Conservation (phyloP, 1,284 basidiomycete species). For the Marasmius tenuissimus region DNA sequence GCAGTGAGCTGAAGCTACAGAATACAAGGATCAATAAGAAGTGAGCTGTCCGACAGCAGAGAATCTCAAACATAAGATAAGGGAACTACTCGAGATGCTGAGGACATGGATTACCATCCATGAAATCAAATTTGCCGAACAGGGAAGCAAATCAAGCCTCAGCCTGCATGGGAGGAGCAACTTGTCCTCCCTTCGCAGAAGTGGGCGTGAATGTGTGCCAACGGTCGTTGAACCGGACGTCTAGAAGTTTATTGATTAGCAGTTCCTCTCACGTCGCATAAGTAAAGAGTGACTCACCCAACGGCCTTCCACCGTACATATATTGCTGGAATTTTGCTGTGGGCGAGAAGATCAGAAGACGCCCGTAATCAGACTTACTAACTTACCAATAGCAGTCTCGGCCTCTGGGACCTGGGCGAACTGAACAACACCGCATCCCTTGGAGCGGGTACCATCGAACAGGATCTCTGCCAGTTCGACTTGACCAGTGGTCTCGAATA, state of each 20-base stretch:
- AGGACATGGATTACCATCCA: too few species aligned
- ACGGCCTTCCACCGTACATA: conserved; percentile 86
- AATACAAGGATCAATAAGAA: too few species aligned
- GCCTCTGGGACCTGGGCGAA: conserved; percentile 89
- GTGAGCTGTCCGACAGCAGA: too few species aligned
- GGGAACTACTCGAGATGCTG: too few species aligned
- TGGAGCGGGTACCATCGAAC: conserved; percentile 87
- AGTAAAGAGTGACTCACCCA: conserved; percentile 52
- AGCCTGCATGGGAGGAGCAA: conserved; percentile 50
- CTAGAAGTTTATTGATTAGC: conserved; percentile 34
- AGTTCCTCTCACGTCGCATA: not conserved
- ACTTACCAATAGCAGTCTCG: conserved; percentile 86
- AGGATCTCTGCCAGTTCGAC: conserved; percentile 94
- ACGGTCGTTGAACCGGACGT: conserved; percentile 89
- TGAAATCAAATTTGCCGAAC: too few species aligned
- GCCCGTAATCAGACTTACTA: not conserved
- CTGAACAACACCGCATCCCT: conserved; percentile 94
- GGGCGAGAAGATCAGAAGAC: conserved; percentile 3
- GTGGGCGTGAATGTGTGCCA: conserved; percentile 88
- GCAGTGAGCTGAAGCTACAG: too few species aligned
- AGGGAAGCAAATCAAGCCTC: conserved; percentile 28
- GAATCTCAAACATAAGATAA: too few species aligned
- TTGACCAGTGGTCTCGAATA: conserved; percentile 96
- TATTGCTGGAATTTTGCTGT: conserved; percentile 89
- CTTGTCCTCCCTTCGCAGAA: conserved; percentile 81